phyloP scores from a whole-genome alignment of 345 rosid species.

The Physaria fendleri region DNA sequence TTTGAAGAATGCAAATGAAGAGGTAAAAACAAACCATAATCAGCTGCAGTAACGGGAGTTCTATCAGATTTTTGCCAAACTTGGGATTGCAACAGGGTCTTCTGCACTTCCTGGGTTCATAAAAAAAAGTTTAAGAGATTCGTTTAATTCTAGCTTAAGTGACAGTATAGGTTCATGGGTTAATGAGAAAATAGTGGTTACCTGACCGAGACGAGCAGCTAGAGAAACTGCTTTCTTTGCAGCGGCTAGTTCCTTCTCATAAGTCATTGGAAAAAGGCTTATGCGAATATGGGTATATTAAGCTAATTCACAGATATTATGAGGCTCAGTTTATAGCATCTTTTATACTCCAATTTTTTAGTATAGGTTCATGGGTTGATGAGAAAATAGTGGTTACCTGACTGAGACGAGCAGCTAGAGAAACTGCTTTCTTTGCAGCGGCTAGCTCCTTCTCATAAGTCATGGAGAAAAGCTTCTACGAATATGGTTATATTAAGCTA shows the following conservation, averaged over 20 bases:
- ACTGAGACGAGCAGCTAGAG: constrained; percentile 76
- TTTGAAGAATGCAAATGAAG: neutral
- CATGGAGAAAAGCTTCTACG: neutral
- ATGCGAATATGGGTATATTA: neutral
- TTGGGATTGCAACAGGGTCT: constrained; percentile 62
- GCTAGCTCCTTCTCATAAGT: constrained; percentile 22
- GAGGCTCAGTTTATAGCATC: too few species aligned
- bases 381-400: constrained; percentile 35
- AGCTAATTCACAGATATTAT: neutral
- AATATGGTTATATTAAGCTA: neutral
- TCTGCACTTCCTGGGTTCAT: constrained; percentile 65
- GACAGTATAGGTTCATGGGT: neutral
- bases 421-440: constrained; percentile 55
- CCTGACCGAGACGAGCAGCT: constrained; percentile 77
- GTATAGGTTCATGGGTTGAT: too few species aligned
- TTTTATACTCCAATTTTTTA: too few species aligned
- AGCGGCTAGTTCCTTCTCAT: constrained; percentile 24
- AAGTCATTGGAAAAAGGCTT: neutral
- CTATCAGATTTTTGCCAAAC: constrained; percentile 63
- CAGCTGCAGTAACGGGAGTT: constrained; percentile 88
- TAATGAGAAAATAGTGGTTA: neutral
- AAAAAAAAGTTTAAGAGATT: neutral
- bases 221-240: constrained; percentile 69
- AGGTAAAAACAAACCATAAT: constrained; percentile 56
- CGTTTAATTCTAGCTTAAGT: neutral